A percentile compares a stretch with the other conserved stretches of the same genome.
These are phyloP conservation scores for Cruciata laevipes DNA, from an alignment of 257 asterid genomes.

Conservation along the genomic window DNA sequence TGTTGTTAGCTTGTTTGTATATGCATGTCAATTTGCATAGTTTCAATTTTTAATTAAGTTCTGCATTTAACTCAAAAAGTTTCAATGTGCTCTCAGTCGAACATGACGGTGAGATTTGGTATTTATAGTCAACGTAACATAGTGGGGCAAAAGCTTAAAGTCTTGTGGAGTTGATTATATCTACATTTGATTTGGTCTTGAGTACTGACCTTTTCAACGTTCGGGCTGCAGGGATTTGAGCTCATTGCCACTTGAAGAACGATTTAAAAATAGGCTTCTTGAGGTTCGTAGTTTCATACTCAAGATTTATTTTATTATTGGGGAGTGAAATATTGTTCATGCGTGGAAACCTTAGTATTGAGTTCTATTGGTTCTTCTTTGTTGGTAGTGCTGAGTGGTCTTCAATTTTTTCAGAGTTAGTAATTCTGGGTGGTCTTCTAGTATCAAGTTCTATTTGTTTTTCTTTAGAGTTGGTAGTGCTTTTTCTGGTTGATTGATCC, in stretches of 20 bases:
- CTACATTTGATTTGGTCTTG: not conserved
- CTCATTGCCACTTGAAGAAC: slow-evolving; percentile 62
- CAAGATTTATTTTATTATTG: not conserved
- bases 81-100: not conserved
- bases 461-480: not conserved
- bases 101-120: not conserved
- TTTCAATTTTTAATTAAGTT: not conserved
- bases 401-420: too few relatives aligned
- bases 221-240: slow-evolving; percentile 48
- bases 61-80: not conserved
- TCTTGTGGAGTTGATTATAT: not conserved
- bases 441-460: not conserved
- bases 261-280: slow-evolving; percentile 51
- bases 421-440: too few relatives aligned
- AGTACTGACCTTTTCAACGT: slow-evolving; percentile 11
- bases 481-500: not conserved
- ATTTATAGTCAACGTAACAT: not conserved
- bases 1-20: not conserved
- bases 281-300: slow-evolving; percentile 41
- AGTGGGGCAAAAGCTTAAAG: not conserved
- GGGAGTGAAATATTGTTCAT: not conserved
- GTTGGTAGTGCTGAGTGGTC: too few relatives aligned
- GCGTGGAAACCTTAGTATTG: not conserved
- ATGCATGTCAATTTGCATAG: not conserved
- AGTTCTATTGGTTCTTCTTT: not conserved